Evolutionary conservation across 176 grass and related monocot genomes (phyloP).

Genomic region (Lolium multiflorum): DNA sequence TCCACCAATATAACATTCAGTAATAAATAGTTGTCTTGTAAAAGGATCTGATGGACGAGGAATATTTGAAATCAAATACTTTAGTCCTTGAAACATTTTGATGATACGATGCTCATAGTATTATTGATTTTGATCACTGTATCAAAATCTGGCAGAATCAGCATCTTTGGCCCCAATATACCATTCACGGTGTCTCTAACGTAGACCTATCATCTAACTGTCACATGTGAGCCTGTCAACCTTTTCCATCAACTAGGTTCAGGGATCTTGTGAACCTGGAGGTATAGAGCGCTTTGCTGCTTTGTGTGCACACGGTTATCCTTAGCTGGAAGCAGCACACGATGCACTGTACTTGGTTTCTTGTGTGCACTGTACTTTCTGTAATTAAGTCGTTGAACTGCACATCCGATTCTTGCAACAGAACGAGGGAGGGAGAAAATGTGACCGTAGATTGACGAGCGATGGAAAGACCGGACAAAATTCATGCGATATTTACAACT

Average conservation of each 20-base stretch:
- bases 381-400: background rate
- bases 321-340: background rate
- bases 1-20: background rate
- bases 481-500: slow-evolving; percentile 44
- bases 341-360: background rate
- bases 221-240: background rate
- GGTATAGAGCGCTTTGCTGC: background rate
- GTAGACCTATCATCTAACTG: background rate
- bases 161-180: slow-evolving; percentile 31
- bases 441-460: background rate
- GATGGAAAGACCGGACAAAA: background rate
- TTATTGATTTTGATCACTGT: background rate
- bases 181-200: background rate
- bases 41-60: background rate
- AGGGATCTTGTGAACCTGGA: slow-evolving; percentile 47
- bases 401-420: background rate
- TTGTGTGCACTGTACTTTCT: background rate
- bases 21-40: slow-evolving; percentile 24
- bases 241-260: slow-evolving; percentile 36
- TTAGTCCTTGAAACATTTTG: background rate
- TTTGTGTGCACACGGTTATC: background rate
- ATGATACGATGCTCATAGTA: background rate
- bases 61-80: background rate
- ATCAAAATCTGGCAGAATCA: background rate
- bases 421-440: background rate